Evolutionary conservation across 2,329 filamentous ascomycete species (phyloP), one percentile per base, ranked within the genome.

Genomic region (Calonectria fujianensis): DNA sequence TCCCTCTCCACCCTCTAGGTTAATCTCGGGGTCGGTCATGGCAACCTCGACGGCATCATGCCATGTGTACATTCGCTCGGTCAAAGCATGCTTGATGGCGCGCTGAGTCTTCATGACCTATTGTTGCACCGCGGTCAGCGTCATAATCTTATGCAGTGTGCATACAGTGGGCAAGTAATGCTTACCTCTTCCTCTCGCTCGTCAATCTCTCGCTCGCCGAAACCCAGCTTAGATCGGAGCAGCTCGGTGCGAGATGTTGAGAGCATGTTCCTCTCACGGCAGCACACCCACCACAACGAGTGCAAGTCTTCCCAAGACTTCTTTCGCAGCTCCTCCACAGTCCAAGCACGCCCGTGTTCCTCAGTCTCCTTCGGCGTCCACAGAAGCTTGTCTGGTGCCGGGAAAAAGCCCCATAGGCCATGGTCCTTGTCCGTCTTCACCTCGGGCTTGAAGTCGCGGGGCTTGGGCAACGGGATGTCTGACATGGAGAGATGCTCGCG

Each of bases 301-400:
- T 98, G 96, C 80, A 99, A 87, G 84, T 98, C 96, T 75, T 98
- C 95, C 95, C 96, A 99, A 76, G 94, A 95, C 87, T 98, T 98
- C 76, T 91, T 89, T 76, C 96, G 91, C 82, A 99, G 89, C 87
- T 99, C 97, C 86, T 95, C 91, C 10, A 94, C 92, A 14, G 90
- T 92, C 97, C 97, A 99, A 35, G 92, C 88, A 69, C 97, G 91
- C 20, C 97, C 97, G 85, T 97, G 93, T 77, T 91, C 88, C 65
- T 89, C 84, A 71, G 94, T 92, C 78, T 96, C 93, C 45, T 92
- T 89, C 7, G 96, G 96, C 10, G 93, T 93, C 79, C 90, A 90
- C 81, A 98, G 85, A n/a, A 93, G 86, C 81, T 92, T 91, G 77
- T 91, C 91, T 77, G 93, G 90, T 76, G 89, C 89, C 81, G 93